phyloP scores from a whole-genome alignment of 768 basidiomycete species.

The Termitomyces sp. region DNA sequence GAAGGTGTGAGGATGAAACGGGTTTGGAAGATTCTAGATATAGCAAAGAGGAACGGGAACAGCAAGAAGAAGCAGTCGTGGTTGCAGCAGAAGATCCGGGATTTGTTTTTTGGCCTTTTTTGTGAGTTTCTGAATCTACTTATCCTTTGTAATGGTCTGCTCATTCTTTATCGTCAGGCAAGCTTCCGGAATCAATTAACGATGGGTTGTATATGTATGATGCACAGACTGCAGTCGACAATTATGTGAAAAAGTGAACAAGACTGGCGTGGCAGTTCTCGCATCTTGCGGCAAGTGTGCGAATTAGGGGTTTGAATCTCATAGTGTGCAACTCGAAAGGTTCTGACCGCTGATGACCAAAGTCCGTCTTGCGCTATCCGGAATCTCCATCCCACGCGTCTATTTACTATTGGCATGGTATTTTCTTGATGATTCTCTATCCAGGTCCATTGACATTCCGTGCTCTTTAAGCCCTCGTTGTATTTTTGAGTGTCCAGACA shows the following conservation, averaged over 20 bases:
- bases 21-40: slow-evolving; percentile 27
- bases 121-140: slow-evolving; percentile 18
- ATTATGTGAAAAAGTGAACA: slow-evolving; percentile 16
- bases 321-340: too few relatives aligned
- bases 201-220: slow-evolving; percentile 25
- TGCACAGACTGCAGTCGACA: slow-evolving; percentile 20
- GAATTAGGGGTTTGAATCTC: too few relatives aligned
- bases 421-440: too few relatives aligned
- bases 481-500: too few relatives aligned
- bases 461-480: too few relatives aligned
- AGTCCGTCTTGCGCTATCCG: too few relatives aligned
- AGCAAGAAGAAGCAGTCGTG: slow-evolving; percentile 27
- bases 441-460: too few relatives aligned
- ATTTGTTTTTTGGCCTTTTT: slow-evolving; percentile 28
- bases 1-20: slow-evolving; percentile 31
- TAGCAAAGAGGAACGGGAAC: slow-evolving; percentile 28
- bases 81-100: slow-evolving; percentile 29
- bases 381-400: too few relatives aligned
- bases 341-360: too few relatives aligned
- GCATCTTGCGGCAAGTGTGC: not conserved
- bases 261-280: too few relatives aligned
- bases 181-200: slow-evolving; percentile 27
- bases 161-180: slow-evolving; percentile 15
- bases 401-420: too few relatives aligned
- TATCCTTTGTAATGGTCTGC: too few relatives aligned